Evolutionary conservation across 495 filamentous ascomycete species (phyloP).

Genomic region (Neurospora pannonica): DNA sequence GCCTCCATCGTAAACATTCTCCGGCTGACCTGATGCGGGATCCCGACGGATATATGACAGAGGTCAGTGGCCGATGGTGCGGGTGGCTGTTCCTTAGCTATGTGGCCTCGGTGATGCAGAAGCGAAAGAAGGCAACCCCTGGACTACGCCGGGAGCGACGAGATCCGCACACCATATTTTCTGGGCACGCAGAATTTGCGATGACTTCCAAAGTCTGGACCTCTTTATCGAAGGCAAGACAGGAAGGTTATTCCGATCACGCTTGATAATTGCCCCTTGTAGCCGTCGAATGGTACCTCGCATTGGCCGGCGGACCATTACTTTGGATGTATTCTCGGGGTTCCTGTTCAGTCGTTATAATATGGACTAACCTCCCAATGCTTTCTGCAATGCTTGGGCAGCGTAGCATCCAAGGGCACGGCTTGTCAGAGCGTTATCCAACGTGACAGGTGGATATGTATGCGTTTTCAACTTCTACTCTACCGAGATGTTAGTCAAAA

Average conservation of each 20-base stretch:
- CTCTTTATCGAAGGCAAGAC: background rate
- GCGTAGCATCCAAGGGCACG: background rate
- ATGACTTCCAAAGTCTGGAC: background rate
- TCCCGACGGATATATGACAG: background rate
- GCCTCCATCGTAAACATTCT: background rate
- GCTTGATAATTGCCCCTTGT: background rate
- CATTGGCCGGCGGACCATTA: background rate
- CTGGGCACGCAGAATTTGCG: background rate
- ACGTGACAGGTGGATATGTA: background rate
- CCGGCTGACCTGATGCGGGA: background rate
- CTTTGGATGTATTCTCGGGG: background rate
- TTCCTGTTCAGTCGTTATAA: background rate
- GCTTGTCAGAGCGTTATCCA: background rate
- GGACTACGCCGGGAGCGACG: background rate
- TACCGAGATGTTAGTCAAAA: background rate
- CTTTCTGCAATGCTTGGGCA: background rate
- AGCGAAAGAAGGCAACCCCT: background rate
- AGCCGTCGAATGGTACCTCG: background rate
- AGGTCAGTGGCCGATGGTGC: background rate
- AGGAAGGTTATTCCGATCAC: background rate
- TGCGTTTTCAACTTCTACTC: background rate
- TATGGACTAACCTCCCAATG: background rate
- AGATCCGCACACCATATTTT: background rate
- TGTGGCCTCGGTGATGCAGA: background rate
- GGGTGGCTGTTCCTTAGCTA: background rate